Conservation (phyloP, 2,329 filamentous ascomycete genomes). For the Fusarium coicis region DNA sequence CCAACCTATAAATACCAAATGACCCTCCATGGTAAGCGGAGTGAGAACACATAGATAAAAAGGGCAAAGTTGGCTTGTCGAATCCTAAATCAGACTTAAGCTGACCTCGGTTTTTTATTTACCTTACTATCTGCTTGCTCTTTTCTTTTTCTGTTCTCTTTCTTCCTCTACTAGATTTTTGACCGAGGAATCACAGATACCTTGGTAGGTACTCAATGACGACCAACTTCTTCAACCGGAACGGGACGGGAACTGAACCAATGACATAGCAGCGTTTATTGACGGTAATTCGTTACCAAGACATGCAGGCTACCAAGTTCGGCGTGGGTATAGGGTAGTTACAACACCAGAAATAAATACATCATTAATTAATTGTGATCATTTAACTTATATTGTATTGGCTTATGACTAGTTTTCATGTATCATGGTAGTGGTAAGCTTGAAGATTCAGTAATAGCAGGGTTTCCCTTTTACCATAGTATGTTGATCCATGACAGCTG, state of each 20-base stretch:
- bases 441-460: rapidly evolving
- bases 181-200: not conserved
- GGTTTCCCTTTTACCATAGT: not conserved
- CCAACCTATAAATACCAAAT: not conserved
- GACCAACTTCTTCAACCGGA: constrained; percentile 10
- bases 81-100: not conserved
- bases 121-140: not conserved
- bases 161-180: not conserved
- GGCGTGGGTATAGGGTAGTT: constrained; percentile 23
- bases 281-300: not conserved
- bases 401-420: not conserved
- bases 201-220: not conserved
- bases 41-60: constrained; percentile 17
- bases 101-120: not conserved
- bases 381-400: not conserved
- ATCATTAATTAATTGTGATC: not conserved
- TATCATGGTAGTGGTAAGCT: not conserved
- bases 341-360: not conserved
- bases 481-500: too few species aligned
- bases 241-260: not conserved
- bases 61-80: not conserved
- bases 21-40: constrained; percentile 19
- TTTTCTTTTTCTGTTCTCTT: not conserved
- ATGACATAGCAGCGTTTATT: not conserved
- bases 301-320: not conserved